phyloP scores from a whole-genome alignment of 768 basidiomycete genomes.

The Phanerodontia chrysosporium region DNA sequence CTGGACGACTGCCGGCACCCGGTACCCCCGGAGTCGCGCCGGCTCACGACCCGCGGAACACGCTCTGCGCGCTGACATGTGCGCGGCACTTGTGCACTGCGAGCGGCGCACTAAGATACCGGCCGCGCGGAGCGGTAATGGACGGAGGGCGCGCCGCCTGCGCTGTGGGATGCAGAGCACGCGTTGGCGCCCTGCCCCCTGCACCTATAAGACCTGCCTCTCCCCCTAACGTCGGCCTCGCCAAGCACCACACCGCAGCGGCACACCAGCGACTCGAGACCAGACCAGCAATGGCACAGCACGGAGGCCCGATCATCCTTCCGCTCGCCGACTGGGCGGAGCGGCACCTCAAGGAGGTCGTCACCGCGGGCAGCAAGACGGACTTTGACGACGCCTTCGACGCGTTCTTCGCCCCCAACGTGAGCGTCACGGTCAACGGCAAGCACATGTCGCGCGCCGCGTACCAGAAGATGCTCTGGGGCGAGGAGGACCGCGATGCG shows the following conservation, averaged over 20 bases:
- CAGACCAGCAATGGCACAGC: constrained; percentile 3
- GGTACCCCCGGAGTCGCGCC: too few relatives aligned
- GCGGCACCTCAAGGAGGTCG: constrained; percentile 33
- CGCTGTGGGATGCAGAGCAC: too few relatives aligned
- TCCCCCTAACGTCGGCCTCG: too few relatives aligned
- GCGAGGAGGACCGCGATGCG: constrained; percentile 2
- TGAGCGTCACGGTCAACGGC: constrained; percentile 39
- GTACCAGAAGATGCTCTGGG: constrained; percentile 36
- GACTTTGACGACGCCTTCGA: constrained; percentile 38
- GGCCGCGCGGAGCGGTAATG: too few relatives aligned
- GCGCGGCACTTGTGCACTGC: too few relatives aligned
- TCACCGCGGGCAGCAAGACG: constrained; percentile 32
- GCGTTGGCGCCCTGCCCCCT: too few relatives aligned
- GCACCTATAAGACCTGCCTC: too few relatives aligned
- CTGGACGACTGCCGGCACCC: too few relatives aligned
- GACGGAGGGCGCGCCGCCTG: too few relatives aligned
- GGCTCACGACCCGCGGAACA: too few relatives aligned
- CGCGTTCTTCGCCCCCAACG: constrained; percentile 33
- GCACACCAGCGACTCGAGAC: background rate
- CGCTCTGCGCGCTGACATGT: too few relatives aligned
- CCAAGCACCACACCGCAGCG: background rate
- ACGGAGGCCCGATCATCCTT: constrained; percentile 22
- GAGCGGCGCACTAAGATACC: too few relatives aligned
- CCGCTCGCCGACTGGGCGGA: constrained; percentile 40
- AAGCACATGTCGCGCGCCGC: constrained; percentile 31